These are phyloP conservation scores for Pythium coloratum DNA, from an alignment of 352 stramenopile species.

Conservation along the genomic window DNA sequence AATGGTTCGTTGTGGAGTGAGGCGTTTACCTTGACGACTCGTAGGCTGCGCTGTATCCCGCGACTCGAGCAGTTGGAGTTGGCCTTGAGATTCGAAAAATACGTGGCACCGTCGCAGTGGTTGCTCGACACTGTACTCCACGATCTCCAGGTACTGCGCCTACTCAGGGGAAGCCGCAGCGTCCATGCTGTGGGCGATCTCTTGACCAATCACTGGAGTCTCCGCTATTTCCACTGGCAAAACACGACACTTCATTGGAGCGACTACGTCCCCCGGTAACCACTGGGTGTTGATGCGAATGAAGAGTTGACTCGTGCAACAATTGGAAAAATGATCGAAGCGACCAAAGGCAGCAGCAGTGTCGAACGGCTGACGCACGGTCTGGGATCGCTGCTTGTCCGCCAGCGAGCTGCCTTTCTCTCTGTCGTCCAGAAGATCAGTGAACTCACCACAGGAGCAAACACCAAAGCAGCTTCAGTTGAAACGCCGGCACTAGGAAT, in stretches of 20 bases:
- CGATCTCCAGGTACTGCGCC: not conserved
- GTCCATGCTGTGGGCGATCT: not conserved
- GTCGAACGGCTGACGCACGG: not conserved
- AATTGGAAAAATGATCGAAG: not conserved
- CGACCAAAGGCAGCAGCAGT: not conserved
- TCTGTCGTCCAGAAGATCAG: not conserved
- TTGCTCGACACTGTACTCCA: not conserved
- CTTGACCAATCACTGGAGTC: not conserved
- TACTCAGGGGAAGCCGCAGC: not conserved
- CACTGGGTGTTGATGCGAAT: too few species aligned
- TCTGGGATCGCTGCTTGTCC: not conserved
- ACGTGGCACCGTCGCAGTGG: not conserved
- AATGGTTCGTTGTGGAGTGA: not conserved
- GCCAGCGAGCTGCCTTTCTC: not conserved
- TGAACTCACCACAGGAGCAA: too few species aligned
- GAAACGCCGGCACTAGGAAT: not conserved
- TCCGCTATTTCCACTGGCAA: conserved; percentile 1
- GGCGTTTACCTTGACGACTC: not conserved
- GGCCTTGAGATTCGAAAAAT: not conserved
- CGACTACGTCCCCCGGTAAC: too few species aligned
- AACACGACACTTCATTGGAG: not conserved
- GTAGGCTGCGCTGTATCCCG: not conserved
- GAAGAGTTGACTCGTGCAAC: too few species aligned
- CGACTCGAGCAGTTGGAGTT: not conserved
- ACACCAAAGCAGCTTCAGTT: too few species aligned